These are phyloP conservation scores for Fusarium illudens DNA, from an alignment of 2,329 filamentous ascomycete species.

Conservation along the genomic window DNA sequence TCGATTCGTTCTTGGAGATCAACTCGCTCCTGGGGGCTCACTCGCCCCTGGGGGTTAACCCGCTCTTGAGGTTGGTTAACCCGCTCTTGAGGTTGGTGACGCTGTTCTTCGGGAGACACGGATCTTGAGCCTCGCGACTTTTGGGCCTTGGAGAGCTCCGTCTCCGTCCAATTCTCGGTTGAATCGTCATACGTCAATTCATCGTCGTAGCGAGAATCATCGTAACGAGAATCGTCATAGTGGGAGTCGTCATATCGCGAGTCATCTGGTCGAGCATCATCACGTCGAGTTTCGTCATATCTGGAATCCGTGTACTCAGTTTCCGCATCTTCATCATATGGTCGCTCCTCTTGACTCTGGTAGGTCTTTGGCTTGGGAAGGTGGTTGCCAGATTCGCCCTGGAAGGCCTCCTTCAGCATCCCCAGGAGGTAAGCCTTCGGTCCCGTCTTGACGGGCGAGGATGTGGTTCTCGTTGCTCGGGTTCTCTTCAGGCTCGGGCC, in stretches of 20 bases:
- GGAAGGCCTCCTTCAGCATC: conserved; percentile 68
- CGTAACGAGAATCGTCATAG: conserved; percentile 24
- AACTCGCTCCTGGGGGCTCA: not conserved
- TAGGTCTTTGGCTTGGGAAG: conserved; percentile 57
- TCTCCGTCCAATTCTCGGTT: conserved; percentile 40
- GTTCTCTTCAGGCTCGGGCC: conserved; percentile 60
- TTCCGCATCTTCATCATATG: conserved; percentile 41
- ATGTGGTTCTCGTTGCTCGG: conserved; percentile 60
- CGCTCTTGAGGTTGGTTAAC: not conserved
- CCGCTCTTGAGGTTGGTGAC: conserved; percentile 24
- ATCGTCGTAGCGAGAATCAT: conserved; percentile 33
- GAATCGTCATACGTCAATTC: conserved; percentile 33
- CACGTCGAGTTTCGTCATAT: conserved; percentile 29
- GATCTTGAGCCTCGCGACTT: conserved; percentile 27
- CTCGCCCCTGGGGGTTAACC: not conserved
- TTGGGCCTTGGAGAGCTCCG: conserved; percentile 32
- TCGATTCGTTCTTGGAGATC: not conserved
- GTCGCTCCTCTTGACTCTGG: conserved; percentile 56
- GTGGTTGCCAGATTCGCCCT: conserved; percentile 65
- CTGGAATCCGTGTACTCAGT: conserved; percentile 36
- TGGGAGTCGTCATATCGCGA: conserved; percentile 28
- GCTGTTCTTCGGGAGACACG: conserved; percentile 31
- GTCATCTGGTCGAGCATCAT: conserved; percentile 23
- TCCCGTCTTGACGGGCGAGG: conserved; percentile 58
- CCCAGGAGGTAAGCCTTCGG: conserved; percentile 64